A percentile compares a stretch with the other conserved stretches of the same genome.
phyloP scores from a whole-genome alignment of 495 filamentous ascomycete genomes.

The Hypoxylon intermedium region DNA sequence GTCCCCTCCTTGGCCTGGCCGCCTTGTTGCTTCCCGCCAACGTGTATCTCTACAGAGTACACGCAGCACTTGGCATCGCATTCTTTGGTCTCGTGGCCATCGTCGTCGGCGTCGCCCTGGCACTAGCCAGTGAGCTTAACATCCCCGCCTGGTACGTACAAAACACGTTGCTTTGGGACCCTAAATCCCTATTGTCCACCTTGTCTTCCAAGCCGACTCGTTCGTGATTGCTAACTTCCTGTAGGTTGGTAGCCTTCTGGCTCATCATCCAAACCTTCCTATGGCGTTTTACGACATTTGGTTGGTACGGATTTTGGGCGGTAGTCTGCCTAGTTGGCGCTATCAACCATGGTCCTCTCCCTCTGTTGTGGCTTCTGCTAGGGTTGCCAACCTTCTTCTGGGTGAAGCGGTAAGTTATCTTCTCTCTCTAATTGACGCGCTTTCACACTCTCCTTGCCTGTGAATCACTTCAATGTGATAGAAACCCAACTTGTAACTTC shows the following conservation, averaged over 20 bases:
- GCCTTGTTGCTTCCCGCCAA: background rate
- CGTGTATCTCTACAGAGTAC: constrained; percentile 8
- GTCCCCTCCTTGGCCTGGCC: background rate
- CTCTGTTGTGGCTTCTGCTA: background rate
- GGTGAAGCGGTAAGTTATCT: constrained; percentile 14
- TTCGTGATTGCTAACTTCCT: too few relatives aligned
- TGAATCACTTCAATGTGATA: background rate
- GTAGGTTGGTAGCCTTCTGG: background rate
- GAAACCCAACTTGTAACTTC: too few relatives aligned
- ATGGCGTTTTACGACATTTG: constrained; percentile 4
- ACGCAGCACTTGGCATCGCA: background rate
- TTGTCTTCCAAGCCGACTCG: too few relatives aligned
- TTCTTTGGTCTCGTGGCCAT: background rate
- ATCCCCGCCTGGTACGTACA: constrained; percentile 14
- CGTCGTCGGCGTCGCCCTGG: background rate
- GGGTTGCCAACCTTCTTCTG: background rate
- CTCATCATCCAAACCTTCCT: constrained; percentile 8
- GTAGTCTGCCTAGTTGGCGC: background rate
- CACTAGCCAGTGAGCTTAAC: background rate
- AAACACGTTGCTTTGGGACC: too few relatives aligned
- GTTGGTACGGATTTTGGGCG: constrained; percentile 15
- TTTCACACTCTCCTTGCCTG: background rate
- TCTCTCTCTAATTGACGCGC: background rate
- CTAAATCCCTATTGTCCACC: too few relatives aligned
- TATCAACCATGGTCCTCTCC: constrained; percentile 5